A percentile compares a stretch with the other conserved stretches of the same genome.
phyloP scores from a whole-genome alignment of 176 grass and related monocot genomes.

The Pontederia paniculata region DNA sequence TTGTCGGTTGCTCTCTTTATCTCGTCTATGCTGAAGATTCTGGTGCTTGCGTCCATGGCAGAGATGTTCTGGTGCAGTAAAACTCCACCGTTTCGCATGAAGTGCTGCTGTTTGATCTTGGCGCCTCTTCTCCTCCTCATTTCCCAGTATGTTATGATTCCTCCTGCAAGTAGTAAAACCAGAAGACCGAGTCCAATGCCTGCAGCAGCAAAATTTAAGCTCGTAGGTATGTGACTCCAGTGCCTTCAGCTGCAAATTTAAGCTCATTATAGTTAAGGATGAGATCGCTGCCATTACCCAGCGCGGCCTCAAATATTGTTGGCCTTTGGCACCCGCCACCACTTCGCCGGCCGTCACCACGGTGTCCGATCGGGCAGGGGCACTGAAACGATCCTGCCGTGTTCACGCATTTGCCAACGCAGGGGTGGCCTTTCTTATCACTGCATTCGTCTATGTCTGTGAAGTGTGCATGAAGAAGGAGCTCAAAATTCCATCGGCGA shows the following conservation, averaged over 20 bases:
- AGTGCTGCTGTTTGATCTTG: constrained; percentile 24
- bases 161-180: not conserved
- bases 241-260: too few species aligned
- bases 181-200: constrained; percentile 17
- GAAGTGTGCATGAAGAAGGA: too few species aligned
- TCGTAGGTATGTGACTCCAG: too few species aligned
- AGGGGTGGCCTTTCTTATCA: not conserved
- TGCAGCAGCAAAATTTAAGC: constrained; percentile 8
- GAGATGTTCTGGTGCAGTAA: constrained; percentile 23
- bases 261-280: too few species aligned
- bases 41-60: constrained; percentile 13
- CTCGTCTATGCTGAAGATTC: constrained; percentile 26
- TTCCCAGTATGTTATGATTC: constrained; percentile 11
- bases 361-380: constrained; percentile 1
- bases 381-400: not conserved
- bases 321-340: constrained; percentile 21
- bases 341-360: constrained; percentile 10
- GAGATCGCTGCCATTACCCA: too few species aligned
- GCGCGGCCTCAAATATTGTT: not conserved
- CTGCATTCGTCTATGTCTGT: constrained; percentile 24
- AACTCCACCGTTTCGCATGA: constrained; percentile 37
- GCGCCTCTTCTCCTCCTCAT: constrained; percentile 17
- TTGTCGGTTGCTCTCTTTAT: constrained; percentile 33
- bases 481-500: not conserved
- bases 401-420: constrained; percentile 7